Evolutionary conservation across 2,329 filamentous ascomycete genomes (phyloP).

Genomic region (Boeremia lycopersici): DNA sequence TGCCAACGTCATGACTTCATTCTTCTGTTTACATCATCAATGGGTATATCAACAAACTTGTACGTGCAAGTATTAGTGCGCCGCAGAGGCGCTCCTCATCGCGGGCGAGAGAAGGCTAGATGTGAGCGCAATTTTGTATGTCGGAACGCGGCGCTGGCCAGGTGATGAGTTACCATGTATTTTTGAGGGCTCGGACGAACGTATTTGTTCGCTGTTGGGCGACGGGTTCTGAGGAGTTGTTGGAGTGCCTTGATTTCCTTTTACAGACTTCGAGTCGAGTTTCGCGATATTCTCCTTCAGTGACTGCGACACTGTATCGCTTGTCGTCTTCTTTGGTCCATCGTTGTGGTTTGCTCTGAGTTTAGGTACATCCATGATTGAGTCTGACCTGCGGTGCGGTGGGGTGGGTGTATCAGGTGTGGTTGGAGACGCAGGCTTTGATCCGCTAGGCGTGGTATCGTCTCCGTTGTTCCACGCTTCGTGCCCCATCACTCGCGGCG

Average conservation of each 20-base stretch:
- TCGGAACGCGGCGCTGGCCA: conserved; percentile 30
- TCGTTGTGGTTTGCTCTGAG: background rate
- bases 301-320: background rate
- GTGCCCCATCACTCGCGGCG: conserved; percentile 18
- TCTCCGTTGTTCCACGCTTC: conserved; percentile 26
- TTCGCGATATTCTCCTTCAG: background rate
- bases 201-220: background rate
- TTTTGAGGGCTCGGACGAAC: background rate
- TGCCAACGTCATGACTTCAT: background rate
- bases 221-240: background rate
- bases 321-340: background rate
- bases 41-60: background rate
- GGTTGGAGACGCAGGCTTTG: conserved; percentile 17
- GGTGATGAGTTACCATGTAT: conserved; percentile 11
- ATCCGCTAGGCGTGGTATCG: conserved; percentile 18
- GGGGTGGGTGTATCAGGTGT: conserved; percentile 31
- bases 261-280: background rate
- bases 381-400: conserved; percentile 24
- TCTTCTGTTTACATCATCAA: background rate
- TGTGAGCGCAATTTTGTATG: conserved; percentile 43
- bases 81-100: conserved; percentile 10
- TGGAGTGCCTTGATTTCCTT: background rate
- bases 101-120: conserved; percentile 32
- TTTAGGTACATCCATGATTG: conserved; percentile 15
- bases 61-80: conserved; percentile 1